phyloP scores from a whole-genome alignment of 768 basidiomycete genomes.

The Hypholoma sublateritium region DNA sequence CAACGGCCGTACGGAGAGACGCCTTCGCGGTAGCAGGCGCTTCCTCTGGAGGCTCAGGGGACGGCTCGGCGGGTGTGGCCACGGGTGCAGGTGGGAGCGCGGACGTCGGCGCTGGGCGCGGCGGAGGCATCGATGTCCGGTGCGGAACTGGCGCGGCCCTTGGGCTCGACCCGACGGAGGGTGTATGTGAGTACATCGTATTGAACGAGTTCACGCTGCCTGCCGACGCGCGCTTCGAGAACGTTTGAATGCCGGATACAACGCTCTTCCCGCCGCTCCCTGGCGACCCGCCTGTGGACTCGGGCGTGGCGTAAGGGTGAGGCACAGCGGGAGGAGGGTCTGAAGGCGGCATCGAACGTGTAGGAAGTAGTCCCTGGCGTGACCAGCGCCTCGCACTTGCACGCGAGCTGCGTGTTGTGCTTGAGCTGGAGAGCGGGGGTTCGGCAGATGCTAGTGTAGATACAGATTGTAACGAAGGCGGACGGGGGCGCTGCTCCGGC shows the following conservation, averaged over 20 bases:
- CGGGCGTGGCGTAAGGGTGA: conserved; percentile 22
- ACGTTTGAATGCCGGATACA: conserved; percentile 45
- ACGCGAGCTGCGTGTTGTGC: conserved; percentile 32
- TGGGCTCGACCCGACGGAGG: conserved; percentile 9
- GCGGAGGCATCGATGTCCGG: conserved; percentile 72
- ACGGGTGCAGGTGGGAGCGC: conserved; percentile 69
- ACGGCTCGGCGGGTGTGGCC: conserved; percentile 20
- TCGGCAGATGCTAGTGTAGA: conserved; percentile 46
- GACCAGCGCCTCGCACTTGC: conserved; percentile 52
- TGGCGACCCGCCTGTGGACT: conserved; percentile 30
- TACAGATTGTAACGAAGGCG: conserved; percentile 43
- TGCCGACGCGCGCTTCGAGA: conserved; percentile 52
- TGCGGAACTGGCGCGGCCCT: conserved; percentile 16
- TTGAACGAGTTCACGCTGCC: conserved; percentile 42
- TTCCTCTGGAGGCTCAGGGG: conserved; percentile 18
- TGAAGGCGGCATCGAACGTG: conserved; percentile 54
- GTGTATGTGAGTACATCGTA: conserved; percentile 38
- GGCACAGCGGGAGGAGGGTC: conserved; percentile 58
- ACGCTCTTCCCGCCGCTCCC: conserved; percentile 41
- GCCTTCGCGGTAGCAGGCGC: conserved; percentile 24
- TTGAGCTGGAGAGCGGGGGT: conserved; percentile 34
- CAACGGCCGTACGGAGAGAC: conserved; percentile 57
- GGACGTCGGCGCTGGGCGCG: conserved; percentile 68
- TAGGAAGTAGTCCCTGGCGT: conserved; percentile 48
- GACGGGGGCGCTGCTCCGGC: conserved; percentile 37